Base-by-base conservation (phyloP, 768 basidiomycete species). In the Termitomyces sp. region DNA sequence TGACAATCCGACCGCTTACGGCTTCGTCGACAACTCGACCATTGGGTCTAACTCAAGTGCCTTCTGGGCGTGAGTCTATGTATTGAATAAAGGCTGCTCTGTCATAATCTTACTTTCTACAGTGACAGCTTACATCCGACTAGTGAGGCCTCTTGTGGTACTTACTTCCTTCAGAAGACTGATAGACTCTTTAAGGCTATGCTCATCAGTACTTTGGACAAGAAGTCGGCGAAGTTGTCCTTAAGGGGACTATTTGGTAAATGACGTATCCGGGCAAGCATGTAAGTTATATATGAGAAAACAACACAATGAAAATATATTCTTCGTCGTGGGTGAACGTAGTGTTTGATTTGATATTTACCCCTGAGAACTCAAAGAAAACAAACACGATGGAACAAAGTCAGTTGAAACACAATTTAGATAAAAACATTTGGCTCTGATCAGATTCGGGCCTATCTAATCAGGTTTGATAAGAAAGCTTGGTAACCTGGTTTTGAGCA, bases 91-190 rank as follows among this genome's bases (percentile, higher is more conserved):
- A n/a, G n/a, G n/a, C n/a, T n/a, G n/a, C 22, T 45, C 54, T 32
- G 6, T 26, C 14, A 8, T 56, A 20, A 50, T 46, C 36, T 47
- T 11, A 5, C 33, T 32, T 52, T 20, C 20, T 33, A 6, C 55
- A 82, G 82, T n/a, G 81, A 84, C 59, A 73, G 79, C 64, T 81
- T 77, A 62, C 83, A 84, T 56, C 79, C 82, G 14, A 74, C 74
- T 47, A 76, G 83, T 81, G 67, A 66, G 76, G 67, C 33, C 38
- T 52, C 26, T 26, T 46, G 5, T 18, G 8, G 28, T 32, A 20
- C 20, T 5, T 32, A 20, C 20, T 5, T 28, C 22, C 43, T 30
- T 22, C 18, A 24, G 35, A 22, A 16, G 20, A 57, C 60, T 45
- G 41, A 14, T n/a, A 43, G 18, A 41, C 5, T 56, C 41, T 38